These are phyloP conservation scores for Craspedostauros australis DNA, from an alignment of 108 stramenopile species.

Conservation along the genomic window DNA sequence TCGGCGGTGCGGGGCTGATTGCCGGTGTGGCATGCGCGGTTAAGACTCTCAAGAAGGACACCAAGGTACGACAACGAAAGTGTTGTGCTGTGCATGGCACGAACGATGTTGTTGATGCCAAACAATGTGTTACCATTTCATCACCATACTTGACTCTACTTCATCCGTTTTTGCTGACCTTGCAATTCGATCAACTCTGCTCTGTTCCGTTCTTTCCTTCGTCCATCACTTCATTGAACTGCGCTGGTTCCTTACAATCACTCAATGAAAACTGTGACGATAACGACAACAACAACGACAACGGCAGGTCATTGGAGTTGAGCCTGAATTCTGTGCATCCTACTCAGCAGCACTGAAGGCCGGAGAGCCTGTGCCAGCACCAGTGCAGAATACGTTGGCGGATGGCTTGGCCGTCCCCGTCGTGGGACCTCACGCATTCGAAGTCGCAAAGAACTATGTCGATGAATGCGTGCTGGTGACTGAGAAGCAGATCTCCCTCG, in stretches of 20 bases:
- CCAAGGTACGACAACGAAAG: conserved; percentile 45
- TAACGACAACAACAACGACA: too few species aligned
- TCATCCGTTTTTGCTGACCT: too few species aligned
- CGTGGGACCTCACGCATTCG: conserved; percentile 89
- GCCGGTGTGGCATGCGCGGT: conserved; percentile 89
- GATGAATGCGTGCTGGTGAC: conserved; percentile 76
- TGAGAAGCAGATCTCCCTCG: conserved; percentile 87
- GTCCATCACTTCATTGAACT: background rate
- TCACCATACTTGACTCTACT: too few species aligned
- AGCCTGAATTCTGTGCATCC: conserved; percentile 87
- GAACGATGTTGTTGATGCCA: background rate
- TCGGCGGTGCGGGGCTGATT: conserved; percentile 95
- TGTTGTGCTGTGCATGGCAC: background rate
- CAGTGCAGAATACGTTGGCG: conserved; percentile 80
- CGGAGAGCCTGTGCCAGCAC: conserved; percentile 58
- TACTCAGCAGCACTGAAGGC: conserved; percentile 86
- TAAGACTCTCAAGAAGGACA: conserved; percentile 89
- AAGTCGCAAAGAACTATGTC: conserved; percentile 82
- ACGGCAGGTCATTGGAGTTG: conserved; percentile 82
- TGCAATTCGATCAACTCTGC: too few species aligned
- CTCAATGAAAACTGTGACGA: too few species aligned
- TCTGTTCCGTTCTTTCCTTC: background rate
- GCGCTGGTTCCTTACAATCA: background rate
- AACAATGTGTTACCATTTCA: too few species aligned
- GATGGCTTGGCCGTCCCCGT: conserved; percentile 94